phyloP scores from a whole-genome alignment of 2,329 filamentous ascomycete species.

The Colletotrichum limetticola region DNA sequence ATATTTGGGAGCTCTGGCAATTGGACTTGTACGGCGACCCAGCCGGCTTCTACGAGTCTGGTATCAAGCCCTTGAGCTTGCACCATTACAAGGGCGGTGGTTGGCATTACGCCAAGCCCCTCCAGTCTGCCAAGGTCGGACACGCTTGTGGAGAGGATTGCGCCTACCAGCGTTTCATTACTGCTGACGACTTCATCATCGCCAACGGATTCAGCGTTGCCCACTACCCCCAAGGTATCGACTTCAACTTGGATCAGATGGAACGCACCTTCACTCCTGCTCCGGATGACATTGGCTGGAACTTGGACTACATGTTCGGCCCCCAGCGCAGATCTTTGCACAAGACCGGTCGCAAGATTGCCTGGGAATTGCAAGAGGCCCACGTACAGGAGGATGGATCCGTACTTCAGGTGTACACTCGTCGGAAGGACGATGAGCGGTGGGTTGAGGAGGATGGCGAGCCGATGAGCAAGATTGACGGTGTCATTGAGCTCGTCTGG shows the following conservation, averaged over 20 bases:
- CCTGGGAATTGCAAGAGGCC: slow-evolving; percentile 65
- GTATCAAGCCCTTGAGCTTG: slow-evolving; percentile 68
- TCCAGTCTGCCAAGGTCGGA: slow-evolving; percentile 66
- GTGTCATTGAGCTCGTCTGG: slow-evolving; percentile 68
- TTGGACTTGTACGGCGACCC: slow-evolving; percentile 70
- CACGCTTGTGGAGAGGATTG: slow-evolving; percentile 71
- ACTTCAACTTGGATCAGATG: slow-evolving; percentile 60
- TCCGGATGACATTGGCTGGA: slow-evolving; percentile 60
- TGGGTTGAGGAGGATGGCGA: slow-evolving; percentile 60
- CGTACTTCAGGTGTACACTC: slow-evolving; percentile 63
- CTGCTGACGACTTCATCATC: slow-evolving; percentile 63
- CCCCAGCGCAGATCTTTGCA: slow-evolving; percentile 59
- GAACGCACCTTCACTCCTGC: slow-evolving; percentile 64
- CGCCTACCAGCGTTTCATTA: slow-evolving; percentile 67
- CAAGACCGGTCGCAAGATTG: slow-evolving; percentile 61
- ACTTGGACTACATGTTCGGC: slow-evolving; percentile 62
- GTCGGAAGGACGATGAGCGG: slow-evolving; percentile 62
- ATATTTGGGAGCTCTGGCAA: slow-evolving; percentile 68
- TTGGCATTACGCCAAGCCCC: slow-evolving; percentile 65
- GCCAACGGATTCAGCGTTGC: slow-evolving; percentile 70
- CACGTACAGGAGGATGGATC: slow-evolving; percentile 58
- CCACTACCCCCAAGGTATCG: slow-evolving; percentile 63
- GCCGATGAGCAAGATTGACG: slow-evolving; percentile 64
- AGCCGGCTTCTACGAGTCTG: slow-evolving; percentile 72
- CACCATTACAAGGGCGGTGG: slow-evolving; percentile 73